These are phyloP conservation scores for Escallonia herrerae DNA, from an alignment of 129 eudicot species.

Conservation along the genomic window DNA sequence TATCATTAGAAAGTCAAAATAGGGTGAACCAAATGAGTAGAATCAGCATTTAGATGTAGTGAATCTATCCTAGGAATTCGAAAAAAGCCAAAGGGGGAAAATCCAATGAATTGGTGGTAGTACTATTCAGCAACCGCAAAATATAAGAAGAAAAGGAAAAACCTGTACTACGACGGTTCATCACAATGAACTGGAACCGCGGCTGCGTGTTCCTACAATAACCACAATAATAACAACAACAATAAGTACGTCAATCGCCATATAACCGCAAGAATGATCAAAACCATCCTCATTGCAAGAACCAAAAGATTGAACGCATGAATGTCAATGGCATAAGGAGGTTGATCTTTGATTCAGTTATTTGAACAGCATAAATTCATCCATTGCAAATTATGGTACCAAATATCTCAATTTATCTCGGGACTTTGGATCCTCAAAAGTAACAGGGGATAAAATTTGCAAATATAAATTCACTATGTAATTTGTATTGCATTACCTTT, in stretches of 20 bases:
- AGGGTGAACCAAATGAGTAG: no score
- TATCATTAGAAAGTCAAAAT: no score
- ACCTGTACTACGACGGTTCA: slow-evolving; percentile 90
- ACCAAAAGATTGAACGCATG: not conserved
- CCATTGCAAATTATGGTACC: not conserved
- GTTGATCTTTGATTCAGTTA: not conserved
- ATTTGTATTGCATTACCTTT: no score
- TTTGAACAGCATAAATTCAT: not conserved
- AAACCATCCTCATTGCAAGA: not conserved
- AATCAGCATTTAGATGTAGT: no score
- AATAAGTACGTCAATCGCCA: not conserved
- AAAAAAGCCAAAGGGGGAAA: no score
- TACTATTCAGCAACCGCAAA: not conserved
- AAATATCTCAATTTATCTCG: not conserved
- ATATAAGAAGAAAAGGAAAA: not conserved
- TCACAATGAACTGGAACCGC: slow-evolving; percentile 83
- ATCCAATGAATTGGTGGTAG: no score
- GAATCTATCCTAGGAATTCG: no score
- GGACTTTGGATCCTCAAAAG: not conserved
- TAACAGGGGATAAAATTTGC: no score
- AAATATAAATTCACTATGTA: no score
- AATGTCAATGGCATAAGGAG: not conserved
- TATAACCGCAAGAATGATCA: not conserved
- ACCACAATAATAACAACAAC: not conserved
- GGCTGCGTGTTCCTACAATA: slow-evolving; percentile 70